Evolutionary conservation across 2,329 filamentous ascomycete species (phyloP).

Genomic region (Aureobasidium sp.): DNA sequence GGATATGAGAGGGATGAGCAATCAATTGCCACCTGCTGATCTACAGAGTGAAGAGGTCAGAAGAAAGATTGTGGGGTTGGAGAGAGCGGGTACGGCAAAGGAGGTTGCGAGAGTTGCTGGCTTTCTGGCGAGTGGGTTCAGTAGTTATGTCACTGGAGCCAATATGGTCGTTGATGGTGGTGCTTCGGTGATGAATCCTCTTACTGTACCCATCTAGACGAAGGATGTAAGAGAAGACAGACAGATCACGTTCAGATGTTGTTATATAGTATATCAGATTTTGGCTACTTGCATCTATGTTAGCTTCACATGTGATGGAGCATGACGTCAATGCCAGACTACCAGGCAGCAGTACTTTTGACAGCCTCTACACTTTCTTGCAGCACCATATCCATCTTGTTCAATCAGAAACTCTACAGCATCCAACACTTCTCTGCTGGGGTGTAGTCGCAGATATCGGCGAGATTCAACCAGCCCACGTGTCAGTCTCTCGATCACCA

Average conservation of each 20-base stretch:
- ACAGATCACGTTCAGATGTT: too few species aligned
- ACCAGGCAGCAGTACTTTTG: too few species aligned
- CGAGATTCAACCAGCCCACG: not conserved
- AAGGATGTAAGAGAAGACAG: not conserved
- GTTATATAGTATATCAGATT: too few species aligned
- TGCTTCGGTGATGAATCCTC: conserved; percentile 43
- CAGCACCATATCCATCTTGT: too few species aligned
- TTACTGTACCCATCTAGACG: conserved; percentile 33
- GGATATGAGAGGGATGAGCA: conserved; percentile 55
- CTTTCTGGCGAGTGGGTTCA: conserved; percentile 69
- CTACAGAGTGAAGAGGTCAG: conserved; percentile 59
- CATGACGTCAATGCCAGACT: too few species aligned
- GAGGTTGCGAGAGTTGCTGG: conserved; percentile 68
- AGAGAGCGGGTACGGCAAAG: conserved; percentile 62
- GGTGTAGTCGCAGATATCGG: too few species aligned
- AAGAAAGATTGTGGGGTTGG: conserved; percentile 61
- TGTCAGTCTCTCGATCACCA: too few species aligned
- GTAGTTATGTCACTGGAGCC: conserved; percentile 67
- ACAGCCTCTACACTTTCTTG: too few species aligned
- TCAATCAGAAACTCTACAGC: too few species aligned
- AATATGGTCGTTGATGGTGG: conserved; percentile 71
- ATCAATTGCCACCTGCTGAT: conserved; percentile 62
- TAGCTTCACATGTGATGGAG: too few species aligned
- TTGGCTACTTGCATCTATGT: too few species aligned
- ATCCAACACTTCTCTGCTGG: too few species aligned